Conservation (phyloP, 2,329 filamentous ascomycete species). For the Colletotrichum tabaci region DNA sequence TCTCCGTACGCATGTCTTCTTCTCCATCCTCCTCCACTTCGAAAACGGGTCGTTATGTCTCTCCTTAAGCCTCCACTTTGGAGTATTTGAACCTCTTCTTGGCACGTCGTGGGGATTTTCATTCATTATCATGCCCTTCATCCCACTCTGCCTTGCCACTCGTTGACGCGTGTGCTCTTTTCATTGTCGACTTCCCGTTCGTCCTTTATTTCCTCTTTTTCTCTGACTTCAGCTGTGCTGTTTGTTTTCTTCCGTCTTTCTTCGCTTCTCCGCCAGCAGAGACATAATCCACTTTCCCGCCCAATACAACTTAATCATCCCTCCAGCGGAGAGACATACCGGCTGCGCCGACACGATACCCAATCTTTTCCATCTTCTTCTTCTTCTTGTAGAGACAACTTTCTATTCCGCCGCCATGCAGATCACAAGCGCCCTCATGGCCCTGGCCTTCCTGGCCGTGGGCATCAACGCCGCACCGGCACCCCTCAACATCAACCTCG, state of each 20-base stretch:
- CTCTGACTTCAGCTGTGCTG: constrained; percentile 39
- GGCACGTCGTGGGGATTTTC: constrained; percentile 29
- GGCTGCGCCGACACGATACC: constrained; percentile 36
- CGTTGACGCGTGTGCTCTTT: constrained; percentile 33
- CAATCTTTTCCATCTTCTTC: neutral
- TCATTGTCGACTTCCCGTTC: constrained; percentile 6
- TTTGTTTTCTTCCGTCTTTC: neutral
- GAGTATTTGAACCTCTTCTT: constrained; percentile 29
- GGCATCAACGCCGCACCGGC: constrained; percentile 49
- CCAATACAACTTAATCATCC: constrained; percentile 29
- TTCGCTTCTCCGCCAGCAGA: constrained; percentile 22
- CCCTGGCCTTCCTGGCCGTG: constrained; percentile 48
- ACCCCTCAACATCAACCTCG: constrained; percentile 54
- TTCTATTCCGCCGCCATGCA: constrained; percentile 25
- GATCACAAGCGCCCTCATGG: constrained; percentile 37
- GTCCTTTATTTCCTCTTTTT: constrained; percentile 1
- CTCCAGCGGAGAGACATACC: constrained; percentile 20
- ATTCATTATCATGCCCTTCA: constrained; percentile 37
- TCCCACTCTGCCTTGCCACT: constrained; percentile 31
- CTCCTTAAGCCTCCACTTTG: constrained; percentile 7
- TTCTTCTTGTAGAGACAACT: no score
- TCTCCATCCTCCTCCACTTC: constrained; percentile 3
- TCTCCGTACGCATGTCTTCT: neutral
- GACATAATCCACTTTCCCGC: neutral
- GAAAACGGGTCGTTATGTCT: constrained; percentile 13